Percentiles rank a stretch among this genome's conserved stretches.
These are phyloP conservation scores for Gynochthodes officinalis DNA, from an alignment of 257 asterid genomes.

Conservation along the genomic window DNA sequence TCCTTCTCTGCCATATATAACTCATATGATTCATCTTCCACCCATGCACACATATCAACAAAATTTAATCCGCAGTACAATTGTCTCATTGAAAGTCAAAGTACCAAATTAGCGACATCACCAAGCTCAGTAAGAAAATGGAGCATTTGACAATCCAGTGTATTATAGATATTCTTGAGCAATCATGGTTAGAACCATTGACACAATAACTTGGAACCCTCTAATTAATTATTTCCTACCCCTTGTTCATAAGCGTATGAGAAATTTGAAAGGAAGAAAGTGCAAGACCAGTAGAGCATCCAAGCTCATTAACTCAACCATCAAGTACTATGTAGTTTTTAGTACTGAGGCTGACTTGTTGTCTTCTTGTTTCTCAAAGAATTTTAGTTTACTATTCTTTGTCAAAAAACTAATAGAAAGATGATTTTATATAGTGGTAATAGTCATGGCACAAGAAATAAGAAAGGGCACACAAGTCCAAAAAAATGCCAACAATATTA, in stretches of 20 bases:
- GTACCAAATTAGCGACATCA: background rate
- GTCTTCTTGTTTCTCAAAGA: background rate
- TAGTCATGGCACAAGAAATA: background rate
- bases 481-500: constrained; percentile 60
- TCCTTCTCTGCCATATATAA: constrained; percentile 77
- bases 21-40: constrained; percentile 89
- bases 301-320: background rate
- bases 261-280: background rate
- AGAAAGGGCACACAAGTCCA: background rate
- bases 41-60: constrained; percentile 44
- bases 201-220: background rate
- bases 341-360: background rate
- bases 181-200: background rate
- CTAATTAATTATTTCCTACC: background rate
- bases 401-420: background rate
- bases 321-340: background rate
- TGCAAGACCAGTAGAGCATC: background rate
- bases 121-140: background rate
- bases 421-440: background rate
- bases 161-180: background rate
- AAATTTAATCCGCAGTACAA: background rate
- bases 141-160: background rate
- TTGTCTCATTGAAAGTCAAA: background rate
- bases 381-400: background rate
- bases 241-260: background rate